Percentiles rank a stretch among this genome's conserved stretches.
Evolutionary conservation across 306 rosid species (phyloP).

Genomic region (Prunus mume): DNA sequence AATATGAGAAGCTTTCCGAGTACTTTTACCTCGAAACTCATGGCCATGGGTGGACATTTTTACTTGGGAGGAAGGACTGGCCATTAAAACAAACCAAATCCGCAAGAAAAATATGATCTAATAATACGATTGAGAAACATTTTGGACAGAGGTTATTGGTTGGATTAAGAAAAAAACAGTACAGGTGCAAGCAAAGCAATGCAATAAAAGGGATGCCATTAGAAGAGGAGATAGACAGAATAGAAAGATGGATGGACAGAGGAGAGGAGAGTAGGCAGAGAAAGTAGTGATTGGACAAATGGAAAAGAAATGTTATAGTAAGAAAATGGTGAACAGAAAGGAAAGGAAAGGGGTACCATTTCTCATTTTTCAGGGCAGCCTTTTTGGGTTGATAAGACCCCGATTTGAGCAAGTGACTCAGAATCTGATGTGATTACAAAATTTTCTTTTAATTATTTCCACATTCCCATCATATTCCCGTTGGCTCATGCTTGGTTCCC

Average conservation of each 20-base stretch:
- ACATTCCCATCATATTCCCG: constrained; percentile 18
- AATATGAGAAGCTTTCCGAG: too few relatives aligned
- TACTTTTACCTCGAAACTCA: too few relatives aligned
- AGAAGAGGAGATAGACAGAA: too few relatives aligned
- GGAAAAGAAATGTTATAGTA: constrained; percentile 18
- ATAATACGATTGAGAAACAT: too few relatives aligned
- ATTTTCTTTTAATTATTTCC: constrained; percentile 6
- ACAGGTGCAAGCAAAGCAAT: background rate
- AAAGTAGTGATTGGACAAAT: constrained; percentile 46
- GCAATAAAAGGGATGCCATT: background rate
- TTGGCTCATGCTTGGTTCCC: constrained; percentile 9
- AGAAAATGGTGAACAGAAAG: background rate
- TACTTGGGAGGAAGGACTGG: too few relatives aligned
- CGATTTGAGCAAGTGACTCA: constrained; percentile 23
- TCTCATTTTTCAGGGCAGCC: constrained; percentile 27
- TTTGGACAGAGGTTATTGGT: background rate
- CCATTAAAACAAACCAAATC: too few relatives aligned
- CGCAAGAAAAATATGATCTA: too few relatives aligned
- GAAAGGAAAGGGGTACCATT: background rate
- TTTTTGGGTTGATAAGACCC: constrained; percentile 45
- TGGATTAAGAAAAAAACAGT: background rate
- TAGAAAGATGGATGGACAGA: constrained; percentile 36
- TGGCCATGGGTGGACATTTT: too few relatives aligned
- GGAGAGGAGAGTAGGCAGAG: constrained; percentile 18
- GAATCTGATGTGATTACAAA: constrained; percentile 25